Evolutionary conservation across 1,284 basidiomycete genomes (phyloP).

Genomic region (Cutaneotrichosporon sp.): DNA sequence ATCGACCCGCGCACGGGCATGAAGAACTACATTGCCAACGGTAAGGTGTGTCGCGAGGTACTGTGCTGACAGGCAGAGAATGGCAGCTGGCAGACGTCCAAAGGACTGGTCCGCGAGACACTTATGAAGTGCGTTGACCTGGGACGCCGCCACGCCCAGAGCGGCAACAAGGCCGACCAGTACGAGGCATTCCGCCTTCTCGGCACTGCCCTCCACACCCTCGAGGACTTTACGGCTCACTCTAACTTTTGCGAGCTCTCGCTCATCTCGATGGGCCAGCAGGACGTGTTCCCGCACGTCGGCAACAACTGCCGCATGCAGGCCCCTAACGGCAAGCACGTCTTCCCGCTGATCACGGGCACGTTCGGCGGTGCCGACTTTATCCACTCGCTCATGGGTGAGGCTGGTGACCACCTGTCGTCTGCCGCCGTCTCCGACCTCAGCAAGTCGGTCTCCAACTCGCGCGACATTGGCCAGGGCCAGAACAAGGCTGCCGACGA

Average conservation of each 20-base stretch:
- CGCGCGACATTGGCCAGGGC: slow-evolving; percentile 50
- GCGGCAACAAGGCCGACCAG: slow-evolving; percentile 62
- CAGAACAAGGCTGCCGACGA: slow-evolving; percentile 50
- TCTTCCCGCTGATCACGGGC: slow-evolving; percentile 79
- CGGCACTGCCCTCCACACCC: slow-evolving; percentile 55
- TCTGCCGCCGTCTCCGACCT: slow-evolving; percentile 81
- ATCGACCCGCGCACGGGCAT: slow-evolving; percentile 82
- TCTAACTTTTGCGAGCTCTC: slow-evolving; percentile 81
- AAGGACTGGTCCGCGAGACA: slow-evolving; percentile 69
- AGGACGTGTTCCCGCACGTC: slow-evolving; percentile 81
- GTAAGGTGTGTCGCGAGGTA: slow-evolving; percentile 39
- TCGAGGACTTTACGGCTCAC: slow-evolving; percentile 65
- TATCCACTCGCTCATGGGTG: slow-evolving; percentile 59
- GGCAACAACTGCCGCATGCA: slow-evolving; percentile 73
- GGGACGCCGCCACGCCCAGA: slow-evolving; percentile 56
- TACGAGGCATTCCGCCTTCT: slow-evolving; percentile 79
- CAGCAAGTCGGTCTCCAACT: slow-evolving; percentile 68
- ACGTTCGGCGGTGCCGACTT: slow-evolving; percentile 87
- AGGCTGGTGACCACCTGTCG: slow-evolving; percentile 50
- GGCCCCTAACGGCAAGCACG: slow-evolving; percentile 67
- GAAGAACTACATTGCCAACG: slow-evolving; percentile 94
- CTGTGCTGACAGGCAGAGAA: slow-evolving; percentile 50
- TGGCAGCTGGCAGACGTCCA: slow-evolving; percentile 81
- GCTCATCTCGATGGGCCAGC: slow-evolving; percentile 67
- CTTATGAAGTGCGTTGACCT: slow-evolving; percentile 62